These are phyloP conservation scores for Myxozyma neglecta DNA, from an alignment of 805 yeast species.

Conservation along the genomic window DNA sequence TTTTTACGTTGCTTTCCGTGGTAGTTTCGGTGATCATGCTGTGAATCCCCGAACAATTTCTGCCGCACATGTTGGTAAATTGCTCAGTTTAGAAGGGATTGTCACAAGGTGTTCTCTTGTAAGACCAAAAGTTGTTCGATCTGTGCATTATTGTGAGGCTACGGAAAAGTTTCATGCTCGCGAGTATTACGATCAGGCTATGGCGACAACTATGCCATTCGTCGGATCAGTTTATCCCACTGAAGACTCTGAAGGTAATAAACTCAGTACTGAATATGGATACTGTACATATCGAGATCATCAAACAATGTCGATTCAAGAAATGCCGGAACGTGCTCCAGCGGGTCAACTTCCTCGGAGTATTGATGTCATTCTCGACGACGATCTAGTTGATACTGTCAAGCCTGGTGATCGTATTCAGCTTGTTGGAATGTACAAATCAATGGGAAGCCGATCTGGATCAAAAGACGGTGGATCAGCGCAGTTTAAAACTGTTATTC, in stretches of 20 bases:
- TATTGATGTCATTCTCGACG: slow-evolving; percentile 88
- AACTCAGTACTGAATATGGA: slow-evolving; percentile 87
- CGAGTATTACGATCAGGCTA: slow-evolving; percentile 89
- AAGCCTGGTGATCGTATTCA: slow-evolving; percentile 97
- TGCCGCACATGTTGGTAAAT: slow-evolving; percentile 70
- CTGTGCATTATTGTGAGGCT: slow-evolving; percentile 88
- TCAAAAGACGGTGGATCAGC: slow-evolving; percentile 48
- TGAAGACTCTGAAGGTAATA: slow-evolving; percentile 88
- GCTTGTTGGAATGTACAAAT: slow-evolving; percentile 88
- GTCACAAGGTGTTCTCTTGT: slow-evolving; percentile 91
- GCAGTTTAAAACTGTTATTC: slow-evolving; percentile 75
- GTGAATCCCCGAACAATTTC: slow-evolving; percentile 85
- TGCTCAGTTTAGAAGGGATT: slow-evolving; percentile 90
- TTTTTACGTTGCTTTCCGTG: slow-evolving; percentile 77
- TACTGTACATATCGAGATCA: slow-evolving; percentile 90
- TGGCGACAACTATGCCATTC: slow-evolving; percentile 39
- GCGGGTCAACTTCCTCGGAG: slow-evolving; percentile 97
- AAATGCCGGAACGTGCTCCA: slow-evolving; percentile 97
- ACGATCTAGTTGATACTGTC: slow-evolving; percentile 85
- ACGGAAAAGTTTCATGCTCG: slow-evolving; percentile 84
- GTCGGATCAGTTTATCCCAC: slow-evolving; percentile 76
- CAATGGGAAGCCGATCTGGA: slow-evolving; percentile 65
- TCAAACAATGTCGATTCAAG: slow-evolving; percentile 90
- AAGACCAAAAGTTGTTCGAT: slow-evolving; percentile 85
- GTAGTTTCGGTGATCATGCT: slow-evolving; percentile 86